Evolutionary conservation across 2,329 filamentous ascomycete genomes (phyloP).

Genomic region (Hypoxylon sp.): DNA sequence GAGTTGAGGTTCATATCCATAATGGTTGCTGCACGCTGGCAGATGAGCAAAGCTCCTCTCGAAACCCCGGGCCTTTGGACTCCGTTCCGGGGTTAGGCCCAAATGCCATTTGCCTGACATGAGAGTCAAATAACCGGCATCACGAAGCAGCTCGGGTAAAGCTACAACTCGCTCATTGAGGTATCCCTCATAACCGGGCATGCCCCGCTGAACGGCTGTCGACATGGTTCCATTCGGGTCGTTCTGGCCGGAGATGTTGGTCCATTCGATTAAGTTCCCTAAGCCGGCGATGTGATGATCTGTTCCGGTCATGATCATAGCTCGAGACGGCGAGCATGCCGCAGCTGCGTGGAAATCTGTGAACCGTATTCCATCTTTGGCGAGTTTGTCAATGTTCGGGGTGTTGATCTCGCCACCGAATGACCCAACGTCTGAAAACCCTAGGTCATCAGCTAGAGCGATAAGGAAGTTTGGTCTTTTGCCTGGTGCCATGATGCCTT

Average conservation of each 20-base stretch:
- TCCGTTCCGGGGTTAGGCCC: slow-evolving; percentile 69
- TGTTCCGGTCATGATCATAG: slow-evolving; percentile 77
- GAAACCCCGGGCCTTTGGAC: slow-evolving; percentile 71
- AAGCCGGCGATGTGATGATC: slow-evolving; percentile 73
- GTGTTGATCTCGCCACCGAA: slow-evolving; percentile 74
- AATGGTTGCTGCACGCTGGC: slow-evolving; percentile 72
- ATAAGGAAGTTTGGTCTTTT: slow-evolving; percentile 72
- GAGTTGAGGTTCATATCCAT: slow-evolving; percentile 63
- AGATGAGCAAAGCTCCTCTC: slow-evolving; percentile 71
- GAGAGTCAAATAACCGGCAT: slow-evolving; percentile 71
- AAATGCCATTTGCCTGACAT: slow-evolving; percentile 77
- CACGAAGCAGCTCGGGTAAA: slow-evolving; percentile 70
- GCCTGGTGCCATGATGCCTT: slow-evolving; percentile 44
- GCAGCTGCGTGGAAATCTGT: slow-evolving; percentile 76
- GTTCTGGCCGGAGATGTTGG: slow-evolving; percentile 55
- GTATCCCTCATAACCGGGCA: slow-evolving; percentile 75
- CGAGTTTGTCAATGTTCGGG: slow-evolving; percentile 69
- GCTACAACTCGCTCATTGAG: slow-evolving; percentile 72
- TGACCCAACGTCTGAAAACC: slow-evolving; percentile 71
- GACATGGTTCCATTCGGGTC: slow-evolving; percentile 53
- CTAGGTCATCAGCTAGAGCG: slow-evolving; percentile 71
- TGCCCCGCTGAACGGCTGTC: slow-evolving; percentile 64
- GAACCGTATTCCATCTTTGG: slow-evolving; percentile 68
- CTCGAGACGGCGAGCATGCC: slow-evolving; percentile 74
- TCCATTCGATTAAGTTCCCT: slow-evolving; percentile 71